Evolutionary conservation across 805 yeast species (phyloP).

Genomic region (Yarrowia porcina): DNA sequence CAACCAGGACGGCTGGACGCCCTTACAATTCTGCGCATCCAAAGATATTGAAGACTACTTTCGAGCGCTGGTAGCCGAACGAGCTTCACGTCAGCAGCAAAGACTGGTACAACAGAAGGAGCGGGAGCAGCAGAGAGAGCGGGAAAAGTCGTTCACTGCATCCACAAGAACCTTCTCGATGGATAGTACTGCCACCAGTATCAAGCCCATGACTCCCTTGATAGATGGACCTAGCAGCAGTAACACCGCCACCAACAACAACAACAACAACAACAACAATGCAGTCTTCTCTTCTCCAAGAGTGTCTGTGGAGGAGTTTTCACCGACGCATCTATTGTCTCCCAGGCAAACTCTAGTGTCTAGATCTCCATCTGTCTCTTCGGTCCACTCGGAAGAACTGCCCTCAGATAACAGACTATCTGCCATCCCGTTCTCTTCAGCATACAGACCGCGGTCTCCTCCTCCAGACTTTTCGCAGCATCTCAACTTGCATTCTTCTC

Average conservation of each 20-base stretch:
- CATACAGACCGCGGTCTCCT: conserved; percentile 2
- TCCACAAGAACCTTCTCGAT: not conserved
- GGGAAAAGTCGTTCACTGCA: not conserved
- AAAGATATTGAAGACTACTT: conserved; percentile 46
- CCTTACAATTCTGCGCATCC: conserved; percentile 57
- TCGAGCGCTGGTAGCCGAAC: conserved; percentile 24
- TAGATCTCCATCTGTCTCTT: not conserved
- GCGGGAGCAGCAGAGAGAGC: not conserved
- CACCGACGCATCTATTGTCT: not conserved
- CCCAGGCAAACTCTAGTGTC: conserved; percentile 2
- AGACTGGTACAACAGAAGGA: conserved; percentile 1
- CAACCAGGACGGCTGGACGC: conserved; percentile 63
- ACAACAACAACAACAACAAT: not conserved
- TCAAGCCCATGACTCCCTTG: conserved; percentile 2
- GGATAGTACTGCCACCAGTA: not conserved
- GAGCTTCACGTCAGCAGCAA: conserved; percentile 17
- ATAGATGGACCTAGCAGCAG: not conserved
- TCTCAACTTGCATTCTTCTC: conserved; percentile 1
- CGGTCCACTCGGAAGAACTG: not conserved
- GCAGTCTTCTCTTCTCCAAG: not conserved
- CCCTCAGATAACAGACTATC: not conserved
- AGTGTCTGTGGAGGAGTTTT: not conserved
- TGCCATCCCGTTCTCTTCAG: conserved; percentile 3
- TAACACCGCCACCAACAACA: too few relatives aligned
- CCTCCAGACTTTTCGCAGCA: conserved; percentile 10